Base-by-base conservation (phyloP, 2,329 filamentous ascomycete genomes). In the Pseudogymnoascus sp. region DNA sequence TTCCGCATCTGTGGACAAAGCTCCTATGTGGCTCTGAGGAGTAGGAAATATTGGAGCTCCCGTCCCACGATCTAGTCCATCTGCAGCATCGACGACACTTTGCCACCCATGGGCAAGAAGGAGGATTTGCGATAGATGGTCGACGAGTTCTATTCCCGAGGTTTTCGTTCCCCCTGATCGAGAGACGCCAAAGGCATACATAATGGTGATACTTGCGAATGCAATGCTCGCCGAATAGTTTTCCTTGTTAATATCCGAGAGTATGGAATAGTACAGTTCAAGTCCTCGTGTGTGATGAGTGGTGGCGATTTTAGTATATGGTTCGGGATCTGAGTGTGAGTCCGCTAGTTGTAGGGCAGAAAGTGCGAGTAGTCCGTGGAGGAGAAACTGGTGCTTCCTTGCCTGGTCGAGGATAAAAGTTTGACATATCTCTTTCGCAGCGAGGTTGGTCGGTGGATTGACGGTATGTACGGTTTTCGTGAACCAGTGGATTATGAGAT, bases 311-410 rank as follows among this genome's bases (percentile, higher is more conserved):
- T 38, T 61, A 2, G 56, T 62, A 29, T 65, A 63, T 35, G 42
- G 37, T 35, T 63, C 21, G 13, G 33, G 35, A n/a, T 61, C 61
- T 17, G 23, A 10, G 17, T 62, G n/a, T 9, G 31, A 56, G 35
- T 65, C 53, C 9, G 63, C 63, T n/a, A 67, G 64, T 21, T 70
- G 70, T 4, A 71, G 56, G 9, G 69, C 64, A 1, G 69, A 66
- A 35, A 70, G 63, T 6, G 67, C 69, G 19, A 71, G 67, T 11
- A 71, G 61, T 3, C 64, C 63, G 46, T 71, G 69, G 37, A 71
- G 65, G 2, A 65, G 62, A 60, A 67, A 68, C 6, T 60, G 64
- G 35, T 68, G 65, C 26, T 64, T 35, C 33, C 68, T 68, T 6
- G 69, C 69, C 35, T 69, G 53, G 19, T 65, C 61, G 5, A 67